phyloP scores from a whole-genome alignment of 306 rosid species.

The Dalbergia oliveri region DNA sequence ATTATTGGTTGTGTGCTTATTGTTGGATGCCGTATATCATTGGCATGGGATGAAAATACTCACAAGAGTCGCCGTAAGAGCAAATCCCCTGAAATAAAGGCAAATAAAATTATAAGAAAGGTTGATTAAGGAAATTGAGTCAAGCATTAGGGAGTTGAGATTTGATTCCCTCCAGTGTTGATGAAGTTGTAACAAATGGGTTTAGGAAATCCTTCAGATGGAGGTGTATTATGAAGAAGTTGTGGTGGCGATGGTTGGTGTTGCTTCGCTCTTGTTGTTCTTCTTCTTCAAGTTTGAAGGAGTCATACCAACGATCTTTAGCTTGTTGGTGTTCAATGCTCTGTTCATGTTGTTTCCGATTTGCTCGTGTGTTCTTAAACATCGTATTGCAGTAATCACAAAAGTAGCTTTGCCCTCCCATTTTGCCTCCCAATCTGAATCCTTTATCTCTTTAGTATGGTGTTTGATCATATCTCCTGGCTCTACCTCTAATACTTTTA shows the following conservation, averaged over 20 bases:
- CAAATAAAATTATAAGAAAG: background rate
- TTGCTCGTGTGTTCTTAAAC: conserved; percentile 71
- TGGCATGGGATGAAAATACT: conserved; percentile 69
- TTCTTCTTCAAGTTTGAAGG: conserved; percentile 51
- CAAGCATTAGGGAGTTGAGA: no score
- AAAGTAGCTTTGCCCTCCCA: conserved; percentile 62
- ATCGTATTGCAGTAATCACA: conserved; percentile 89
- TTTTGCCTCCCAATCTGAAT: conserved; percentile 36
- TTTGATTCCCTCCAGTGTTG: conserved; percentile 58
- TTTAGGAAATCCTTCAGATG: conserved; percentile 38
- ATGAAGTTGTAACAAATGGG: conserved; percentile 72
- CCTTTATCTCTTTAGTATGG: no score
- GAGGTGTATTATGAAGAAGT: background rate
- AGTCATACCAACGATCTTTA: conserved; percentile 87
- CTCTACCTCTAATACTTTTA: no score
- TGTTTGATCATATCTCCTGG: no score
- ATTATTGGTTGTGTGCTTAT: conserved; percentile 6
- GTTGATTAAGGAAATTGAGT: background rate
- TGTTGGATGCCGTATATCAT: conserved; percentile 19
- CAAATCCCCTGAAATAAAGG: conserved; percentile 60
- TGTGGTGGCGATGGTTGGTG: no score
- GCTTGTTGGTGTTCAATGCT: conserved; percentile 74
- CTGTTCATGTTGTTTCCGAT: conserved; percentile 75
- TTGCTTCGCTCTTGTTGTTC: background rate
- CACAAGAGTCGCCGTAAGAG: conserved; percentile 76